Evolutionary conservation across 306 rosid genomes (phyloP), one percentile per base, ranked within the genome.

Genomic region (Alnus glutinosa): DNA sequence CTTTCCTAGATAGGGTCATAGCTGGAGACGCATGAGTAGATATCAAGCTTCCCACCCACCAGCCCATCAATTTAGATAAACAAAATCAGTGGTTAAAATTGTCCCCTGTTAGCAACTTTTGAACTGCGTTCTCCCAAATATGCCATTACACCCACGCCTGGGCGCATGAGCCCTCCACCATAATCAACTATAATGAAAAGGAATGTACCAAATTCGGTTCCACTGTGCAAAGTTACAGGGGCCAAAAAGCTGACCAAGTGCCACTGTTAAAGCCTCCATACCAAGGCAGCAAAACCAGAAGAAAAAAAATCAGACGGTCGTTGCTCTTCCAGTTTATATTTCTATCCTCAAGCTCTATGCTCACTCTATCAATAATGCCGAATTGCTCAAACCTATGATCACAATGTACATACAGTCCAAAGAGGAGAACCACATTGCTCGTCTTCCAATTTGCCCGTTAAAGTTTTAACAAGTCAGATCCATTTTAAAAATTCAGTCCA

Each of bases 321-420:
- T 79, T 78, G 55, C 32, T 80, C 46, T 62, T 52, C 69, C 50
- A 47, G 48, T 69, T 54, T 78, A 73, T 57, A 79, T 64, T 70
- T 83, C 76, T 79, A 76, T 84, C 44, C 80, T 39, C 36, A 67
- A 83, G 79, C 90, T 84, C 80, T 79, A 82, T 75, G 67, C 76
- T 77, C 83, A 78, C 32, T 52, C 71, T 69, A 73, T 78, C 83
- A 73, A 46, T 72, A 81, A 71, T 86, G 78, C 87, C 77, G 55
- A 77, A 75, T 76, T 51, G 72, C 75, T 83, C 80, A 75, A 86
- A 84, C 75, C 61, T 15, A 32, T 39, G 63, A 81, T 82, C 76
- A 78, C 71, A 82, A 81, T 77, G 70, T 69, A 74, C 75, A 77
- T 74, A 80, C 78, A 80, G 37, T 68, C 48, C 54, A 68, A 76